Conservation (phyloP, 169 alveolate genomes). For the Plasmodium chabaudi region DNA sequence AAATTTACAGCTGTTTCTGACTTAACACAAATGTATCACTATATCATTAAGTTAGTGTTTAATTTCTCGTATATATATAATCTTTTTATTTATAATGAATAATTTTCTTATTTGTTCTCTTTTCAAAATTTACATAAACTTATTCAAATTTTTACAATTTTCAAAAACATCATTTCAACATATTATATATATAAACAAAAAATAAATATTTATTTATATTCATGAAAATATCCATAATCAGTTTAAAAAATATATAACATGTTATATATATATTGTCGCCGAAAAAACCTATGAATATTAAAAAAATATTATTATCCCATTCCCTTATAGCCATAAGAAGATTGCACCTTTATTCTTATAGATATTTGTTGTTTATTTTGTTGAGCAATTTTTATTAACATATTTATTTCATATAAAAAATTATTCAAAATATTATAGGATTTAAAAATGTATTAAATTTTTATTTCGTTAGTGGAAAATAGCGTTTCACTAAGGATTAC, state of each 20-base stretch:
- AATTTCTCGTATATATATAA: not conserved
- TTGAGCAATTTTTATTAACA: not conserved
- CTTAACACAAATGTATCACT: too few relatives aligned
- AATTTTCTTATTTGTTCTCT: not conserved
- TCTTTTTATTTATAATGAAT: not conserved
- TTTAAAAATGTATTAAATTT: too few relatives aligned
- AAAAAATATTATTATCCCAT: not conserved
- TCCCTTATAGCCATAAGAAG: not conserved
- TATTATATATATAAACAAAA: too few relatives aligned
- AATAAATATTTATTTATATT: too few relatives aligned
- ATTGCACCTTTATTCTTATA: not conserved
- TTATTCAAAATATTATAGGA: too few relatives aligned
- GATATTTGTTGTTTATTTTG: not conserved
- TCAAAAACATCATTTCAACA: too few relatives aligned
- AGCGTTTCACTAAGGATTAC: too few relatives aligned
- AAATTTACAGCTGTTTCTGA: not conserved
- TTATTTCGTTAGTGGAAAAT: too few relatives aligned
- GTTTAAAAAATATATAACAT: too few relatives aligned
- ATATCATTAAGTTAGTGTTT: not conserved
- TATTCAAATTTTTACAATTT: not conserved
- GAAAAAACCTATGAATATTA: too few relatives aligned
- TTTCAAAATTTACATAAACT: not conserved
- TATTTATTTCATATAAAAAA: not conserved
- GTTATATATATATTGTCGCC: too few relatives aligned
- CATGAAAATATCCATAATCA: too few relatives aligned